Base-by-base conservation (phyloP, 2,329 filamentous ascomycete genomes). In the Alternaria metachromatica region DNA sequence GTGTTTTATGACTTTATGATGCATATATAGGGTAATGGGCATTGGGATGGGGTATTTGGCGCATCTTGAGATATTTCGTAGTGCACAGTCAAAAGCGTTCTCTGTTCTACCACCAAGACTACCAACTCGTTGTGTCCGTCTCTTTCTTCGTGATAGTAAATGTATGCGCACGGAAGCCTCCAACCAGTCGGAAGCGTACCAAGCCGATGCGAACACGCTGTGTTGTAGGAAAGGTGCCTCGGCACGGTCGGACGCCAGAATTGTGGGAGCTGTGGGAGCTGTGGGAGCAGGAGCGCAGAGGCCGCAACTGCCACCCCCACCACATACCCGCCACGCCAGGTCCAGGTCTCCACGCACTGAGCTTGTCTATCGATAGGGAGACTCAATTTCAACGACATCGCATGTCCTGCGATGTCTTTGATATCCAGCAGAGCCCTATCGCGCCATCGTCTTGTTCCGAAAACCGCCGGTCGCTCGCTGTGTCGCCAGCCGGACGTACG, bases 41-140 rank as follows among this genome's bases (percentile, higher is more conserved):
- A 72, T 72, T 67, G 62, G 68, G 64, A 60, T 61, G 63, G 67
- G 69, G 69, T 48, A 66, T 59, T 63, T 23, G 70, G 72, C 69
- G 74, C 66, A 67, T 21, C 55, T 54, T 58, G 65, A 48, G 51
- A 58, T 53, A 60, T 41, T 63, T 67, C 56, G 58, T 46, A 70
- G 41, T 33, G 44, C 58, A 49, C 60, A 74, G 70, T 62, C 23
- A 73, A 75, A 72, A 72, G 60, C 53, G 30, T 55, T 67, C 25
- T 51, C 45, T 37, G 44, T 57, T 45, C 45, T 37, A 51, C 8
- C 15, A 18, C 1, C 13, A 53, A 25, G 2, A 10, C 28, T 18
- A 23, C 2, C 30, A 15, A 5, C 20, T 53, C 13, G 30, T 53
- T 15, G 20, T 15, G 49, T 12, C 18, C 5, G 8, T 11, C 18